A percentile compares a stretch with the other conserved stretches of the same genome.
These are phyloP conservation scores for Fagopyrum homotropicum DNA, from an alignment of 148 eudicot species.

Conservation along the genomic window DNA sequence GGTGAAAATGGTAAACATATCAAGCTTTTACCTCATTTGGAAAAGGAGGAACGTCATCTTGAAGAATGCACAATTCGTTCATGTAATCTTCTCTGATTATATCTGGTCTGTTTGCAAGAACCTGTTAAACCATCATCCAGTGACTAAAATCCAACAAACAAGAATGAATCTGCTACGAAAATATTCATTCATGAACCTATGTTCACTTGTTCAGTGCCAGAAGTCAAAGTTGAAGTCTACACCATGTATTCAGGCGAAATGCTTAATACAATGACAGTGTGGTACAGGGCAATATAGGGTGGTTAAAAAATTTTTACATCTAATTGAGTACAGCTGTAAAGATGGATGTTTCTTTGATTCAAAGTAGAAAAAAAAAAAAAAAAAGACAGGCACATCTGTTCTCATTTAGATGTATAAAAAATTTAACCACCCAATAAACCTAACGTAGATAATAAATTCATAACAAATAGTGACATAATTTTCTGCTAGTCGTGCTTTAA, in stretches of 20 bases:
- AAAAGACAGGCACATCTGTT: no score
- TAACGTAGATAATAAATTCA: no score
- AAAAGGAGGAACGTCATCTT: constrained; percentile 97
- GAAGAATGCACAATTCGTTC: constrained; percentile 98
- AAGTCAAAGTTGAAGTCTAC: neutral
- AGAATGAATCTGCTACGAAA: constrained; percentile 6
- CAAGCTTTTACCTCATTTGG: constrained; percentile 64
- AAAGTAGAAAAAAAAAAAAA: no score
- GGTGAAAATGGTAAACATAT: neutral
- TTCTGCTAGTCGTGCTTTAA: no score
- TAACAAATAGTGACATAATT: no score
- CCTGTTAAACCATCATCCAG: constrained; percentile 38
- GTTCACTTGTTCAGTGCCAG: neutral
- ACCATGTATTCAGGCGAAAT: neutral
- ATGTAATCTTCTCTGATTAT: constrained; percentile 97
- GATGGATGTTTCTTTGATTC: no score
- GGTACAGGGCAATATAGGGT: neutral
- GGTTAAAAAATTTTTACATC: no score
- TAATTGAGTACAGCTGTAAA: neutral
- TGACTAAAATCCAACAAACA: constrained; percentile 15
- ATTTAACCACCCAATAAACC: no score
- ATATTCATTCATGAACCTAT: neutral
- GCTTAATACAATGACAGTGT: neutral
- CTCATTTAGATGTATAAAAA: no score
- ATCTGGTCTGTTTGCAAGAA: constrained; percentile 97